A percentile compares a stretch with the other conserved stretches of the same genome.
phyloP scores from a whole-genome alignment of 768 basidiomycete genomes.

The Gautieria morchelliformis region DNA sequence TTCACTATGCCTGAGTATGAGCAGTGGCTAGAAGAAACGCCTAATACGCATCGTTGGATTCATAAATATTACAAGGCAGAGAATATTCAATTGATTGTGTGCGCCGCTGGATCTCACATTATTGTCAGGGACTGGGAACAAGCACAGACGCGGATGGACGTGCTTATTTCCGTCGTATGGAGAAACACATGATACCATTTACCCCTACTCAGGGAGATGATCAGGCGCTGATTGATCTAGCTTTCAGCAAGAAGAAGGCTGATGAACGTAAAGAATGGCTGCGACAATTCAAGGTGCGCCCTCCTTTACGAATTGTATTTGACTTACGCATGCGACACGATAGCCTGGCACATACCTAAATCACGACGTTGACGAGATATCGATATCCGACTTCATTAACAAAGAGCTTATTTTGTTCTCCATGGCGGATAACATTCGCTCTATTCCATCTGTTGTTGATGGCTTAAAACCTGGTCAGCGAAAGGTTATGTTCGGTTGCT shows the following conservation, averaged over 20 bases:
- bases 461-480: constrained; percentile 96
- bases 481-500: constrained; percentile 93
- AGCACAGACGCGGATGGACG: constrained; percentile 84
- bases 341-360: constrained; percentile 92
- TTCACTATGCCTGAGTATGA: constrained; percentile 98
- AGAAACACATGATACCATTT: constrained; percentile 93
- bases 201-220: constrained; percentile 72
- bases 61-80: constrained; percentile 95
- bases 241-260: constrained; percentile 99
- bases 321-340: neutral
- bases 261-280: constrained; percentile 99
- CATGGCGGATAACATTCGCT: constrained; percentile 98
- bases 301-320: neutral
- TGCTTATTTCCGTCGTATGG: constrained; percentile 87
- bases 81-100: neutral
- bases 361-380: constrained; percentile 78
- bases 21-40: constrained; percentile 75
- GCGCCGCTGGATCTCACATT: neutral
- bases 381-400: constrained; percentile 93
- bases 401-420: constrained; percentile 96
- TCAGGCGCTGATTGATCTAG: constrained; percentile 84
- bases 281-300: constrained; percentile 72
- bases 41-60: constrained; percentile 72
- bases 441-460: constrained; percentile 89
- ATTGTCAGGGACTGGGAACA: constrained; percentile 85